A percentile compares a stretch with the other conserved stretches of the same genome.
phyloP scores from a whole-genome alignment of 2,329 filamentous ascomycete species.

The Elsinoe arachidis region DNA sequence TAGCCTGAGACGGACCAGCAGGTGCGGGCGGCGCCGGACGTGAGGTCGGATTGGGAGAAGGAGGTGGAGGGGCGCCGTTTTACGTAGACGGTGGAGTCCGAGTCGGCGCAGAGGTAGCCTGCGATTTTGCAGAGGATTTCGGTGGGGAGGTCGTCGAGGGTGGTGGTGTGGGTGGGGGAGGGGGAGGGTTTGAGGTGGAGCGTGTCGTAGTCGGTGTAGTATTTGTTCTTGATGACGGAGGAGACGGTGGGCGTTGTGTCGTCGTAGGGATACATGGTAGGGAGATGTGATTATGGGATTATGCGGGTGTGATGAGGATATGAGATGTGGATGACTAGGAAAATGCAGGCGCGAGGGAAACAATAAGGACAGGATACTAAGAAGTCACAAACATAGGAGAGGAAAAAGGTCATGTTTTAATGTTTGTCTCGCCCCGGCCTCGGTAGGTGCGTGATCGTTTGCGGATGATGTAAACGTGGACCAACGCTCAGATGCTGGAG shows the following conservation, averaged over 20 bases:
- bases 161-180: not conserved
- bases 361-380: not conserved
- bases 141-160: slow-evolving; percentile 15
- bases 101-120: slow-evolving; percentile 6
- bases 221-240: not conserved
- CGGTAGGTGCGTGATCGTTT: slow-evolving; percentile 1
- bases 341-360: too few species aligned
- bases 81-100: slow-evolving; percentile 12
- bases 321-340: too few species aligned
- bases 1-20: slow-evolving; percentile 13
- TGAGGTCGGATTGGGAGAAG: slow-evolving; percentile 9
- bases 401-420: not conserved
- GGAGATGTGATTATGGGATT: not conserved
- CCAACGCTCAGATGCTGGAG: slow-evolving; percentile 5
- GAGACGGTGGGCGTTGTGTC: not conserved
- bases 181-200: not conserved
- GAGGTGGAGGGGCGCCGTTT: slow-evolving; percentile 4
- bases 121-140: slow-evolving; percentile 16
- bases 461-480: not conserved
- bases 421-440: not conserved
- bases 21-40: not conserved
- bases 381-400: not conserved
- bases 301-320: too few species aligned
- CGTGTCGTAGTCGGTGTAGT: slow-evolving; percentile 4
- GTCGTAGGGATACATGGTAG: slow-evolving; percentile 5